A percentile compares a stretch with the other conserved stretches of the same genome.
Evolutionary conservation across 371 early-diverging fungal genomes (phyloP).

Genomic region (Rhizopus delemar): DNA sequence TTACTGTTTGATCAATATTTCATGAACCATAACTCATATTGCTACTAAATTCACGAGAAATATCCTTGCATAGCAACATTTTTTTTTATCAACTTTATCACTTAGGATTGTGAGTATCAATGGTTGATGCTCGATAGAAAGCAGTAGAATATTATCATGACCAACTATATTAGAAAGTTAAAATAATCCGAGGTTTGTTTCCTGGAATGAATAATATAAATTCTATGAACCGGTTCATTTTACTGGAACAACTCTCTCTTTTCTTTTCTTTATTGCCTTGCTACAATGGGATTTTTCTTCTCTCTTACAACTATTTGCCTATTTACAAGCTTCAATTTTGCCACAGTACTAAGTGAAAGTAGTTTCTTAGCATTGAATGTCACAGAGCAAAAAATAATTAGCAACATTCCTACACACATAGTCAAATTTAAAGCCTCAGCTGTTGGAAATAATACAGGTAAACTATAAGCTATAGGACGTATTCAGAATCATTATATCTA

Average conservation of each 20-base stretch:
- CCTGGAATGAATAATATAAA: not conserved
- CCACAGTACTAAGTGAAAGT: not conserved
- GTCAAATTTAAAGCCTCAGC: slow-evolving; percentile 19
- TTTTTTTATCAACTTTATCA: not conserved
- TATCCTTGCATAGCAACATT: not conserved
- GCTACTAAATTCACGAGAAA: too few relatives aligned
- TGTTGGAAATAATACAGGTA: slow-evolving; percentile 14
- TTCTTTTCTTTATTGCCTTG: not conserved
- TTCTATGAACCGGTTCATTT: not conserved
- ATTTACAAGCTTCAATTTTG: slow-evolving; percentile 1
- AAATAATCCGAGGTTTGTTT: not conserved
- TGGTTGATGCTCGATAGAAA: too few relatives aligned
- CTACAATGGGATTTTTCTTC: slow-evolving; percentile 6
- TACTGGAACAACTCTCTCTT: not conserved
- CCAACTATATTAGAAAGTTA: not conserved
- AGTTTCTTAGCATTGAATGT: not conserved
- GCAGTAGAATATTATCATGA: too few relatives aligned
- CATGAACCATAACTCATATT: too few relatives aligned
- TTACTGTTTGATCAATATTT: too few relatives aligned
- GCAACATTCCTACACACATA: slow-evolving; percentile 20
- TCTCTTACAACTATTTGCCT: slow-evolving; percentile 14
- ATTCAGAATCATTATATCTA: not conserved
- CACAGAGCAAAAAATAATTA: not conserved
- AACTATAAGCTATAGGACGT: not conserved
- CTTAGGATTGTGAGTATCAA: too few relatives aligned